Base-by-base conservation (phyloP, 208 protist genomes). In the Acanthamoeba culbertsoni region DNA sequence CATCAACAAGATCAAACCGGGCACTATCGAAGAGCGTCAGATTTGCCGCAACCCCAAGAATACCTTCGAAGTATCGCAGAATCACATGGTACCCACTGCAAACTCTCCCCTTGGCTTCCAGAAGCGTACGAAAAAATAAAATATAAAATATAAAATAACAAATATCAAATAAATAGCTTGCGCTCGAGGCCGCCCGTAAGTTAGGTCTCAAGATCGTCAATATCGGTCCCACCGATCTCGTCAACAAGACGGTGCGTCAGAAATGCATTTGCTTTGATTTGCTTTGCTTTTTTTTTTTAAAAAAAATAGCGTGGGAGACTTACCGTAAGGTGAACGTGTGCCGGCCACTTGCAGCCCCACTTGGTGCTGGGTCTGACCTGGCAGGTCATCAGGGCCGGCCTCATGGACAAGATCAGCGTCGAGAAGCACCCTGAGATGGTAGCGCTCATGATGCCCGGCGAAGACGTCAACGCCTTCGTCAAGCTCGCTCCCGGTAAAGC, bases 181-280 rank as follows among this genome's bases (percentile, higher is more conserved):
- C 73, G 18, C 91, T 98, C 62, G 98, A 98, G 91, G 97, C 96
- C 40, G 97, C 97, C 26, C 94, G 93, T 37, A 96, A 96, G 48
- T 97, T 98, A 79, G 98, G 98, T 73, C 97, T 95, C 94, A 96
- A 93, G 33, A 86, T 98, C 31, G 96, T 98, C 42, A 98, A 98
- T 92, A 98, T 98, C 94, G 96, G 96, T 53, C 71, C 96, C 45
- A n/a, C 82, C 40, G 97, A 97, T 89, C 20, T 98, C 23, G 92
- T 91, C 18, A 93, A 95, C 12, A 93, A 93, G 31, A 88, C 26
- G 57, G 51, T 59, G 23, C 51, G 51, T 59, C 23, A 59, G 51
- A 59, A 23, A 23, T 59, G 23, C 51, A 59, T 59, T 59, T 59
- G 51, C 16, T 59, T 59, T n/a, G 23, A 14, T 59, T 59, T 59